phyloP scores from a whole-genome alignment of 768 basidiomycete genomes.

The Tricholoma furcatifolium region DNA sequence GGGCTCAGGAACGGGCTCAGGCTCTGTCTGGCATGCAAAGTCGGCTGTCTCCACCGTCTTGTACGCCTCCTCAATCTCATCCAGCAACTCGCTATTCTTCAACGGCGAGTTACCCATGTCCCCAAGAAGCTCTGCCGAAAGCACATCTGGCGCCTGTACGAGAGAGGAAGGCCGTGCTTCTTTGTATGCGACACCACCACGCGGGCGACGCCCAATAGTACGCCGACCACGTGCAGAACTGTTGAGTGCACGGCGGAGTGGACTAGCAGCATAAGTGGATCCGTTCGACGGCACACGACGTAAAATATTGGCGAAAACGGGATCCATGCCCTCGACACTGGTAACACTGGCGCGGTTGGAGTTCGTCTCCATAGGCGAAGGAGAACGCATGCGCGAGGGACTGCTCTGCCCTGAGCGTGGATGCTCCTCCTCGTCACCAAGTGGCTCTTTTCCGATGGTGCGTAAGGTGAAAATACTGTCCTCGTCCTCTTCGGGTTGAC shows the following conservation, averaged over 20 bases:
- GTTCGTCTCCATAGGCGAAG: slow-evolving; percentile 34
- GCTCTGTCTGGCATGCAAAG: slow-evolving; percentile 66
- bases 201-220: slow-evolving; percentile 47
- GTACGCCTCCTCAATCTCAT: slow-evolving; percentile 37
- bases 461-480: slow-evolving; percentile 35
- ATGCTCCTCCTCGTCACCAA: slow-evolving; percentile 22
- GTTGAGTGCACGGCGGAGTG: slow-evolving; percentile 58
- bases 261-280: slow-evolving; percentile 50
- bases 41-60: slow-evolving; percentile 53
- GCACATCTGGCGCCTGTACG: slow-evolving; percentile 69
- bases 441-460: slow-evolving; percentile 20
- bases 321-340: slow-evolving; percentile 87
- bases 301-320: slow-evolving; percentile 77
- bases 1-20: slow-evolving; percentile 26
- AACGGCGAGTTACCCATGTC: slow-evolving; percentile 41
- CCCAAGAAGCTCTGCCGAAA: slow-evolving; percentile 60
- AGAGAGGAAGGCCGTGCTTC: slow-evolving; percentile 70
- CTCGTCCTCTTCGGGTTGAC: slow-evolving; percentile 34
- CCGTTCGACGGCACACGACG: slow-evolving; percentile 52
- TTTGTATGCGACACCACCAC: slow-evolving; percentile 70
- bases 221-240: slow-evolving; percentile 47
- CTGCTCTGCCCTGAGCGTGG: slow-evolving; percentile 10
- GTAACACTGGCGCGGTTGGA: slow-evolving; percentile 72
- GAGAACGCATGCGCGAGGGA: slow-evolving; percentile 28
- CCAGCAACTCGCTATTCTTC: slow-evolving; percentile 34